phyloP scores from a whole-genome alignment of 2,329 filamentous ascomycete genomes.

The Ophidiomyces ophidiicola region DNA sequence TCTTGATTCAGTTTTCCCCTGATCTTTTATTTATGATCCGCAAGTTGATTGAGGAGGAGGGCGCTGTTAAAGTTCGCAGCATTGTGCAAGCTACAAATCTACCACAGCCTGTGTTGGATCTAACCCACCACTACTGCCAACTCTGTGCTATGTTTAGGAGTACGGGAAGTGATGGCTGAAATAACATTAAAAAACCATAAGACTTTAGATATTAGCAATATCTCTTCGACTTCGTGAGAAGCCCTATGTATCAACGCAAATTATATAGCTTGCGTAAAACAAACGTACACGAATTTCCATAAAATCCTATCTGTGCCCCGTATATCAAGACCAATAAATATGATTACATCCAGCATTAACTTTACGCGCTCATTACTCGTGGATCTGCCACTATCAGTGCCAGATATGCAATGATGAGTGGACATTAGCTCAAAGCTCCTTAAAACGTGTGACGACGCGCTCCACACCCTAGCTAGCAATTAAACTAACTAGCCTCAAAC shows the following conservation, averaged over 20 bases:
- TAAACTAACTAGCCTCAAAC: no score
- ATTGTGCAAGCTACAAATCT: slow-evolving; percentile 94
- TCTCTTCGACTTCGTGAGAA: no score
- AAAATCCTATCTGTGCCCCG: no score
- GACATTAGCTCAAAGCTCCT: no score
- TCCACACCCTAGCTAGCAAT: no score
- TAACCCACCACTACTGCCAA: slow-evolving; percentile 92
- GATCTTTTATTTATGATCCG: slow-evolving; percentile 77
- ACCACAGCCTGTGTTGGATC: slow-evolving; percentile 80
- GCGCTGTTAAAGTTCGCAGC: slow-evolving; percentile 90
- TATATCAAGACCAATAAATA: no score
- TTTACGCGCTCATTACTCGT: no score
- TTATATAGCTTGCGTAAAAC: background rate
- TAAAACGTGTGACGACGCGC: no score
- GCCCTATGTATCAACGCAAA: no score
- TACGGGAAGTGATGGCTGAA: slow-evolving; percentile 73
- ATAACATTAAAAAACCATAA: background rate
- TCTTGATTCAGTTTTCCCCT: slow-evolving; percentile 61
- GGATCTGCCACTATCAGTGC: no score
- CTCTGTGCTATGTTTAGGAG: slow-evolving; percentile 91
- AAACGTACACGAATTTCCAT: slow-evolving; percentile 1
- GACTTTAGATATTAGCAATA: background rate
- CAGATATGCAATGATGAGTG: no score
- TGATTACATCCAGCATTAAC: no score
- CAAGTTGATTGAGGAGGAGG: slow-evolving; percentile 91